Evolutionary conservation across 495 filamentous ascomycete genomes (phyloP), one percentile per base, ranked within the genome.

Genomic region (Venustampulla echinocandica): DNA sequence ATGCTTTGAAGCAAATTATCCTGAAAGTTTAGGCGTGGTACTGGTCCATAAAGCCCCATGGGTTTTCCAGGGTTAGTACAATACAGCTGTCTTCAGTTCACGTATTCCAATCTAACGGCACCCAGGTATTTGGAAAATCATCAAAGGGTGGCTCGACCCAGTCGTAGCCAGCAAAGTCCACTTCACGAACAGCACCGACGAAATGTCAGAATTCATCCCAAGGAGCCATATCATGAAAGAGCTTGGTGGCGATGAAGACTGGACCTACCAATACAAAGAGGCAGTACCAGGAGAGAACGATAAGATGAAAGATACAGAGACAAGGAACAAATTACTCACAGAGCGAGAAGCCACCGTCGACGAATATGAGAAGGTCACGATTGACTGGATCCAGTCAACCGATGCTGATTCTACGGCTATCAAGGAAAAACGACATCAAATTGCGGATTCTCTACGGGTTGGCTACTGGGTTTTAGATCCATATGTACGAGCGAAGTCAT

Each of bases 1-100:
- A 68, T 95, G 88, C 65, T 98, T 98, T 61, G 93, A 97, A 68
- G 93, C 92, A 41, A 97, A 98, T 65, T 98, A 97, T 60, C 92
- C 93, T 20, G 93, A 97, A 61, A 85, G 76, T 42, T 71, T 98
- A 0, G 92, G 93, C 37, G 70, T 86, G 4, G 89, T 97, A 5
- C 80, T 97, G n/a, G 86, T 98, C 25, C 89, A 98, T 69, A 95
- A 95, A 63, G 81, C 92, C 0, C 92, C 92, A 3, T 98, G 90
- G 92, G 69, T 97, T 28, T 98, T 98, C 69, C 87, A 92, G 67
- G 81, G 85, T 84, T 68, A 63, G 21, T 15, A 50, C 18, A 42
- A 1, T 28, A 14, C 6, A 7, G n/a, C n/a, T n/a, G n/a, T n/a
- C n/a, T n/a, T n/a, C n/a, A n/a, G n/a, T 25, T 14, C 14, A 15